Conservation (phyloP, 306 rosid species). For the Trifolium repens region DNA sequence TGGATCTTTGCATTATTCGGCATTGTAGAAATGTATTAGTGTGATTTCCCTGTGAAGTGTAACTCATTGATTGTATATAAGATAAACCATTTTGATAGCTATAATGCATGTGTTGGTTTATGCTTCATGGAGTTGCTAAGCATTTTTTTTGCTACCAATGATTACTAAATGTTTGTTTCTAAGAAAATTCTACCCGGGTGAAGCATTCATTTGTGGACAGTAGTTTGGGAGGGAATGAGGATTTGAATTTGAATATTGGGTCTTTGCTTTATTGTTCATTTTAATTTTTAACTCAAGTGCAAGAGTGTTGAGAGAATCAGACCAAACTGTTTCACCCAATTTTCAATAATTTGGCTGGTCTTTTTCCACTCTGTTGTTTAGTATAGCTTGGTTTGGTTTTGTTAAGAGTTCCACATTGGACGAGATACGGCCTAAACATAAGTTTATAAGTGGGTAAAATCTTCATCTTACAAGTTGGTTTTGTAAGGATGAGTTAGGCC, state of each 20-base stretch:
- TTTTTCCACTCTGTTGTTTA: too few species aligned
- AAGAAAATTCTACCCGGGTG: background rate
- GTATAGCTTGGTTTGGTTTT: background rate
- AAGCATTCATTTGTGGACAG: background rate
- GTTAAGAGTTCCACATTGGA: background rate
- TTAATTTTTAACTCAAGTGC: background rate
- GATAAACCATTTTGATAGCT: slow-evolving; percentile 28
- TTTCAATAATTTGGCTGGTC: background rate
- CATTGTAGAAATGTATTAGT: background rate
- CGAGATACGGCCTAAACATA: background rate
- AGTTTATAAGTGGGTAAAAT: background rate
- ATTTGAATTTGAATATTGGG: slow-evolving; percentile 13
- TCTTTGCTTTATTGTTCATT: slow-evolving; percentile 17
- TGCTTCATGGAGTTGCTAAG: slow-evolving; percentile 21
- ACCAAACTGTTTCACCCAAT: background rate
- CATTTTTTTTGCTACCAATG: background rate
- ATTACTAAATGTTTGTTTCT: slow-evolving; percentile 17
- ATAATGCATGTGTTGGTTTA: background rate
- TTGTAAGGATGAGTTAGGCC: background rate
- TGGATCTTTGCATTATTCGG: slow-evolving; percentile 29
- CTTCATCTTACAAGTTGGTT: background rate
- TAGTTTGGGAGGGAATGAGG: background rate
- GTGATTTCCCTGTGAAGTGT: slow-evolving; percentile 8
- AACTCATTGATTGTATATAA: background rate
- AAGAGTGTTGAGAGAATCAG: slow-evolving; percentile 16